phyloP scores from a whole-genome alignment of 148 eudicot species.

The Amaranthus hypochondriacus region DNA sequence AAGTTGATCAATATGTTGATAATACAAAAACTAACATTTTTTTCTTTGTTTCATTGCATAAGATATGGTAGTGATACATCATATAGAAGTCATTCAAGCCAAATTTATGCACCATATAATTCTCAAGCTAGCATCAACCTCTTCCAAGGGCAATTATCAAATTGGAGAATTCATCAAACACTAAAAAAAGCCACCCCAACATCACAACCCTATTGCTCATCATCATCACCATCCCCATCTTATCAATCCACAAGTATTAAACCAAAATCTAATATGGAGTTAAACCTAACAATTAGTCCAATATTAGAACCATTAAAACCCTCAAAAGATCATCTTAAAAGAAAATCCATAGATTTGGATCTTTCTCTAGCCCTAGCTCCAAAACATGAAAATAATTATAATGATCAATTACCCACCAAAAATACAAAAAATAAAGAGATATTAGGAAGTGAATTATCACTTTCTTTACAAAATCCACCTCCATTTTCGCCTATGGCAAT shows the following conservation, averaged over 20 bases:
- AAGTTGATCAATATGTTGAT: background rate
- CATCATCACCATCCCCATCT: conserved; percentile 12
- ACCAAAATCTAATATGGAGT: conserved; percentile 14
- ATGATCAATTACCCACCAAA: conserved; percentile 11
- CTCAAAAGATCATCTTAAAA: conserved; percentile 24
- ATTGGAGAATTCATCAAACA: conserved; percentile 28
- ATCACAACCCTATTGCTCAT: background rate
- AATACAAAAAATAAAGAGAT: conserved; percentile 17
- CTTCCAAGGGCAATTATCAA: conserved; percentile 19
- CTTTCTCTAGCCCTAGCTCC: conserved; percentile 39
- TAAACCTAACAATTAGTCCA: conserved; percentile 21
- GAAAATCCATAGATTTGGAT: conserved; percentile 44
- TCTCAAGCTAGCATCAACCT: conserved; percentile 7
- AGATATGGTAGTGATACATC: conserved; percentile 30
- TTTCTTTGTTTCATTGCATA: background rate
- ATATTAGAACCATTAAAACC: conserved; percentile 10
- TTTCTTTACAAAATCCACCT: conserved; percentile 24
- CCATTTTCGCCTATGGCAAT: conserved; percentile 11
- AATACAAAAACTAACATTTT: background rate
- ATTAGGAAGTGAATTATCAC: conserved; percentile 22
- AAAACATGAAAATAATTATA: conserved; percentile 9
- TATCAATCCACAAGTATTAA: background rate
- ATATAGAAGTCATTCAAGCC: conserved; percentile 25
- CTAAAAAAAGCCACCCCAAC: background rate
- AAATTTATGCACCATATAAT: conserved; percentile 22